Evolutionary conservation across 208 protist genomes (phyloP), one percentile per base, ranked within the genome.

Genomic region (Leptomonas seymouri): DNA sequence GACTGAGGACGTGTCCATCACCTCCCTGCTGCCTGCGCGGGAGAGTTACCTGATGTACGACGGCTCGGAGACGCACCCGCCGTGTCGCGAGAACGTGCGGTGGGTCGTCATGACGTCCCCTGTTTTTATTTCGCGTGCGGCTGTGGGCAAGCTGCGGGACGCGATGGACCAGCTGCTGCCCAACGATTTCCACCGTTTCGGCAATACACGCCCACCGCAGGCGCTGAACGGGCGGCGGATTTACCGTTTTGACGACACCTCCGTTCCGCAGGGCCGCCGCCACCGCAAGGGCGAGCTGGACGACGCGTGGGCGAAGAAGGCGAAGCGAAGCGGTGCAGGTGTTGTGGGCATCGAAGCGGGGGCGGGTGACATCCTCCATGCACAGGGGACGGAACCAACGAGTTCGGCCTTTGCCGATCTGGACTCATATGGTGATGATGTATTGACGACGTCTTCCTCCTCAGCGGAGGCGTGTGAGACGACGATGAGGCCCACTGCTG

Each of bases 71-170:
- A 91, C 92, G 50, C 81, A 76, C 36, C 88, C 92, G 51, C 89
- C 89, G 25, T 95, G 89, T 72, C 80, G 71, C 12, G 86, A 93
- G 54, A 79, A 84, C 31, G 81, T 97, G 27, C 76, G 79, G 11
- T 95, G 90, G 81, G 72, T 93, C 25, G 81, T 97, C 1, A 79
- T 97, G 77, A 92, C 87, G 7, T 84, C 87, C n/a, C 87, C 85
- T 7, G 62, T 89, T 21, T 50, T 83, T 61, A 85, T 95, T 39
- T 87, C 87, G 1, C 75, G 60, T 30, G 41, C 78, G 4, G 83
- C 80, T 31, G 69, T 92, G 0, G 75, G 74, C 20, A 80, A 76
- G 65, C 75, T 95, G 30, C 73, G 71, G 23, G 67, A 86, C 23
- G 74, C 80, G 34, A 79, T 89, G 54, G 67, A 80, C 41, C 45